Evolutionary conservation across 345 rosid species (phyloP).

Genomic region (Eucalyptus pauciflora): DNA sequence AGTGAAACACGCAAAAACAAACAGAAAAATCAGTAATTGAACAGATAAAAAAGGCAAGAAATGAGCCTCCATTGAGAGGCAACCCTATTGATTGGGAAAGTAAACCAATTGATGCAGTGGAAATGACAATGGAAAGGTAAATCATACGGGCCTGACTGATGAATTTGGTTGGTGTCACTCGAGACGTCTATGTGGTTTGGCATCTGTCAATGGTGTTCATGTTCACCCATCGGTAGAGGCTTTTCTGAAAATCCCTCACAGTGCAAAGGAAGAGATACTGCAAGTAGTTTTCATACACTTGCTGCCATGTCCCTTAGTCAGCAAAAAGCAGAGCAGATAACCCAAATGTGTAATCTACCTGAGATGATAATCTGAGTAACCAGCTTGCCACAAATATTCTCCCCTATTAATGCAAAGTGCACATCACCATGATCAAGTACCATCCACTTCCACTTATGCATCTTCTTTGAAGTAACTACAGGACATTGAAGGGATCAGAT

Average conservation of each 20-base stretch:
- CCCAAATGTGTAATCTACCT: neutral
- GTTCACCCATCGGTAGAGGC: neutral
- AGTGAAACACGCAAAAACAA: too few relatives aligned
- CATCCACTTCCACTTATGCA: neutral
- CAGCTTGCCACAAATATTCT: neutral
- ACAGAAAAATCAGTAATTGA: too few relatives aligned
- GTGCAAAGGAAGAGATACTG: neutral
- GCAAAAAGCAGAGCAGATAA: too few relatives aligned
- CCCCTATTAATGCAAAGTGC: neutral
- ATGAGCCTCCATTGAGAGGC: too few relatives aligned
- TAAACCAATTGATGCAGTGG: too few relatives aligned
- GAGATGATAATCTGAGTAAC: neutral
- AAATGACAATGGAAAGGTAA: too few relatives aligned
- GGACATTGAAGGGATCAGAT: neutral
- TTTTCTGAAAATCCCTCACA: neutral
- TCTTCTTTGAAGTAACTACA: neutral
- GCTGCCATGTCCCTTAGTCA: neutral
- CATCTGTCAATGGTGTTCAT: neutral
- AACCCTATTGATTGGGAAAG: too few relatives aligned
- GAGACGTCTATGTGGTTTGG: neutral
- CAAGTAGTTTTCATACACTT: neutral
- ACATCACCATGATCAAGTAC: neutral
- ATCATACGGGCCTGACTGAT: neutral
- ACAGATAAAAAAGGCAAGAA: too few relatives aligned
- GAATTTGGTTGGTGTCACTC: neutral